Evolutionary conservation across 129 eudicot genomes (phyloP), one percentile per base, ranked within the genome.

Genomic region (Rutidosis leptorrhynchoides): DNA sequence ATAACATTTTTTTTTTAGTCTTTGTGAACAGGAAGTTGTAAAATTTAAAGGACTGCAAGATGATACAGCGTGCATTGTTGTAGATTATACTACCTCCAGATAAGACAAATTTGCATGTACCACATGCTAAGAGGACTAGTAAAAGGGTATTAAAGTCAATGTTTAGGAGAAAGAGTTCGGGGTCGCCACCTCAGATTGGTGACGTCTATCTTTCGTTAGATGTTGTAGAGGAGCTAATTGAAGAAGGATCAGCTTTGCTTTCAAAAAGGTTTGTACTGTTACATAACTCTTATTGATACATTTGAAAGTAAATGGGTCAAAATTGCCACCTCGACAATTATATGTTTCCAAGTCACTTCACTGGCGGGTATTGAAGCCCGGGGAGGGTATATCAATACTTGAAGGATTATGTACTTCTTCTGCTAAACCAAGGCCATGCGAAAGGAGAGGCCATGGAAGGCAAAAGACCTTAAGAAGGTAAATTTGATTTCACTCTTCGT

Each of bases 371-470:
- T 77, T 94, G 80, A 94, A 94, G 76, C 97, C 99, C 0, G 96
- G 94, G 54, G 97, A 94, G 69, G 99, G 99, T 45, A 73, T 94
- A 69, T 94, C 99, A 8, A 76, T 94, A 75, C 95, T 89, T 37
- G 74, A 82, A 1, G 90, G 82, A 25, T 58, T 78, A 7, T 56
- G 73, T 29, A 74, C 76, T 32, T 48, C n/a, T n/a, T n/a, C 77
- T 1, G 81, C 65, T 46, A 89, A 87, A 65, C 70, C 88, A 69
- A 80, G 88, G 65, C 97, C 95, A 94, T 81, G 83, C 81, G 30
- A 94, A 94, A 83, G 84, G 84, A 84, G 99, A 94, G 64, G 97
- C 97, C 74, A 94, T 94, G 99, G 99, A 94, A 84, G 99, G 99
- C 73, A 86, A 74, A 78, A 74, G 89, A 86, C 85, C 90, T 76